phyloP scores from a whole-genome alignment of 2,329 filamentous ascomycete species.

The Ceratocystis ficicola region DNA sequence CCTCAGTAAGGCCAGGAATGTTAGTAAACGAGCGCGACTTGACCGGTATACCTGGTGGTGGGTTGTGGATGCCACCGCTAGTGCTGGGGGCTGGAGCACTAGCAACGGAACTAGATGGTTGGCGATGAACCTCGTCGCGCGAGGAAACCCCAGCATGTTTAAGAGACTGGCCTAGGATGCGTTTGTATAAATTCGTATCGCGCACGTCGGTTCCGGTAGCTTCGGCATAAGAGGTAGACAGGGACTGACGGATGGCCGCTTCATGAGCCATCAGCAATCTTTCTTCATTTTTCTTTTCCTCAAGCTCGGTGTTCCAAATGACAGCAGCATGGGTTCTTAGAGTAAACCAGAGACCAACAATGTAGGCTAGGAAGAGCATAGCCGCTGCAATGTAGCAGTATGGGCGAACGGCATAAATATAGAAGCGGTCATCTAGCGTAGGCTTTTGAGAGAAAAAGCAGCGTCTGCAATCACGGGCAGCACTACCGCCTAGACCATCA shows the following conservation, averaged over 20 bases:
- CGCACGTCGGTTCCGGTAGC: slow-evolving; percentile 57
- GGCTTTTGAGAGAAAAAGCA: slow-evolving; percentile 90
- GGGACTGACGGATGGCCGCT: slow-evolving; percentile 10
- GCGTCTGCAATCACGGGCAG: slow-evolving; percentile 66
- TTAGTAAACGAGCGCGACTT: slow-evolving; percentile 37
- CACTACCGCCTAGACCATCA: slow-evolving; percentile 27
- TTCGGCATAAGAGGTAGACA: slow-evolving; percentile 31
- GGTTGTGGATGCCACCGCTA: slow-evolving; percentile 28
- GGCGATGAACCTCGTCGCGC: slow-evolving; percentile 36
- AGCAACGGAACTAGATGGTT: slow-evolving; percentile 30
- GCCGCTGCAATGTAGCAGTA: slow-evolving; percentile 84
- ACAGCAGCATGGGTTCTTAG: slow-evolving; percentile 89
- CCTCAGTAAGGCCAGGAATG: slow-evolving; percentile 61
- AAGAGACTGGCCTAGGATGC: slow-evolving; percentile 80
- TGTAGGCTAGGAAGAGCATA: slow-evolving; percentile 80
- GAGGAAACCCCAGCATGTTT: slow-evolving; percentile 55
- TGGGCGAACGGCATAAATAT: slow-evolving; percentile 76
- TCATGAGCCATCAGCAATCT: slow-evolving; percentile 25
- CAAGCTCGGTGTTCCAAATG: slow-evolving; percentile 81
- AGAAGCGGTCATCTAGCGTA: slow-evolving; percentile 76
- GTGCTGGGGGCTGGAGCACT: slow-evolving; percentile 29
- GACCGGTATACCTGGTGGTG: slow-evolving; percentile 34
- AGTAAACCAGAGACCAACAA: slow-evolving; percentile 91
- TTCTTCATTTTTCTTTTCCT: slow-evolving; percentile 60
- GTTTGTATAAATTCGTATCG: slow-evolving; percentile 81